phyloP scores from a whole-genome alignment of 2,329 filamentous ascomycete species.

The Cercospora brassicicola region DNA sequence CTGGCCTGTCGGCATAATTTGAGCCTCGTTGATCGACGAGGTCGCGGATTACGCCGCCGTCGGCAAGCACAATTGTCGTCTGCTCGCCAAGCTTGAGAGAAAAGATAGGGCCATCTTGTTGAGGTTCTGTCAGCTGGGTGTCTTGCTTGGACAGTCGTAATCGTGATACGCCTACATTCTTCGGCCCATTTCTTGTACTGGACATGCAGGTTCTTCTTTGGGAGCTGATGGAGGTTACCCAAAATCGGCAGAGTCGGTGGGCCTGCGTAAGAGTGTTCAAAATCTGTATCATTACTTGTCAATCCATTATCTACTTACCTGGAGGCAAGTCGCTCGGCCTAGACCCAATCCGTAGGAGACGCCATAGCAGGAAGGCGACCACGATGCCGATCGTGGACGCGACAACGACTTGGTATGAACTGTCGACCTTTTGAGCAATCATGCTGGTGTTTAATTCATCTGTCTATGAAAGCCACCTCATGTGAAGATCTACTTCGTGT shows the following conservation, averaged over 20 bases:
- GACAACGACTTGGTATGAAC: not conserved
- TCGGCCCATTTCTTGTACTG: not conserved
- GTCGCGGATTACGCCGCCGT: not conserved
- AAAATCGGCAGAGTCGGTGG: not conserved
- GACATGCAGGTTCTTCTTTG: not conserved
- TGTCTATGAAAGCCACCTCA: not conserved
- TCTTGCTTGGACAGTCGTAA: not conserved
- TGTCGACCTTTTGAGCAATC: not conserved
- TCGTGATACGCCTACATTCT: not conserved
- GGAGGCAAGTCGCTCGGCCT: not conserved
- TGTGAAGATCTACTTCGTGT: not conserved
- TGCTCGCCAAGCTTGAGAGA: not conserved
- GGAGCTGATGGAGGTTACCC: not conserved
- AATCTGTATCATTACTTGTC: not conserved
- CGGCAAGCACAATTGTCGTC: not conserved
- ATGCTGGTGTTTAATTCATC: not conserved
- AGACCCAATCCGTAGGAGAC: not conserved
- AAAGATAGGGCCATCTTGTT: not conserved
- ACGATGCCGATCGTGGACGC: not conserved
- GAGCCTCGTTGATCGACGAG: not conserved
- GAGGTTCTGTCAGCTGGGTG: not conserved
- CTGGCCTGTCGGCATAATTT: not conserved
- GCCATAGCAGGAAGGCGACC: not conserved
- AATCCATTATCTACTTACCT: not conserved
- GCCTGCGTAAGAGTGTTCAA: not conserved